phyloP scores from a whole-genome alignment of 1,284 basidiomycete genomes.

The Boletellus deceptivus region DNA sequence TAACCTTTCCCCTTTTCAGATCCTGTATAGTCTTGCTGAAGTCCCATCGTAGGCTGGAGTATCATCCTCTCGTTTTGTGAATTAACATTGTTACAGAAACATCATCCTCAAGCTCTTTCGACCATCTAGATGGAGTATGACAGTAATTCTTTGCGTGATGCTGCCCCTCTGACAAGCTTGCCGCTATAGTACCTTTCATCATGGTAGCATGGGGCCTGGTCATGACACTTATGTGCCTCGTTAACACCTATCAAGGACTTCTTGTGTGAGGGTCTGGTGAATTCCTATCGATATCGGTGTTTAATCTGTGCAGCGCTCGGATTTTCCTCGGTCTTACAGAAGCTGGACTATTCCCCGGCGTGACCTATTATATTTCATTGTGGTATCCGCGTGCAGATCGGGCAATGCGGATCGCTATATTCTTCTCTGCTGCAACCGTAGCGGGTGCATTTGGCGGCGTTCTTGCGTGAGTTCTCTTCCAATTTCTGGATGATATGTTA shows the following conservation, averaged over 20 bases:
- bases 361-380: conserved; percentile 52
- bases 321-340: conserved; percentile 53
- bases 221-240: conserved; percentile 39
- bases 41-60: conserved; percentile 44
- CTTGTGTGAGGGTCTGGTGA: conserved; percentile 19
- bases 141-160: not conserved
- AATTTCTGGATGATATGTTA: not conserved
- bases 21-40: conserved; percentile 45
- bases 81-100: conserved; percentile 34
- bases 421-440: conserved; percentile 56
- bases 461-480: conserved; percentile 26
- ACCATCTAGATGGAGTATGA: conserved; percentile 47
- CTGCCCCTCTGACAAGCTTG: conserved; percentile 2
- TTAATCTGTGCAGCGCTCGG: conserved; percentile 36
- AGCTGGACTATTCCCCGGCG: conserved; percentile 51
- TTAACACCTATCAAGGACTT: conserved; percentile 34
- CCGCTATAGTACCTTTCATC: conserved; percentile 41
- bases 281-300: not conserved
- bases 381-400: conserved; percentile 53
- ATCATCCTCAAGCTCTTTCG: conserved; percentile 44
- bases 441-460: conserved; percentile 45
- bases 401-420: conserved; percentile 50
- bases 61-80: not conserved
- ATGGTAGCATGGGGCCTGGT: conserved; percentile 51
- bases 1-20: conserved; percentile 22